These are phyloP conservation scores for Blepharisma stoltei DNA, from an alignment of 73 alveolate species.

Conservation along the genomic window DNA sequence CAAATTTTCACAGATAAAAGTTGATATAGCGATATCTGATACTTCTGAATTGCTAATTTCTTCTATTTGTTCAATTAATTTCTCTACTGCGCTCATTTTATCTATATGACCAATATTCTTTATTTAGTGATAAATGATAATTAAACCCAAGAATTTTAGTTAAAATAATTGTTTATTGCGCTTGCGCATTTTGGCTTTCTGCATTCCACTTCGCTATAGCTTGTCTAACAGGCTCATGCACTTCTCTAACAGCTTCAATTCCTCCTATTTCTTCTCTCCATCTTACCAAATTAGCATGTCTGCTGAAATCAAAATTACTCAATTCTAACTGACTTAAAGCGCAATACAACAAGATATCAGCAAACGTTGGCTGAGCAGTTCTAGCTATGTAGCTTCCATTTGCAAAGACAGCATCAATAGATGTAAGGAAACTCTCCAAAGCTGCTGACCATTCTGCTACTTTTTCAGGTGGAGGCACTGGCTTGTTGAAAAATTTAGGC, in stretches of 20 bases:
- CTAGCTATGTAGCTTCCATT: not conserved
- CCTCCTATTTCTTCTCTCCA: not conserved
- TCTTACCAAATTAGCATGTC: not conserved
- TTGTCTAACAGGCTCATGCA: not conserved
- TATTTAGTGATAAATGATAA: too few species aligned
- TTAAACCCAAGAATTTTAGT: too few species aligned
- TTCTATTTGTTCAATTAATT: too few species aligned
- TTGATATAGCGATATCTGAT: too few species aligned
- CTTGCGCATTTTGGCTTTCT: too few species aligned
- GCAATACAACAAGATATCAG: slow-evolving; percentile 14
- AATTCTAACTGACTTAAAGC: not conserved
- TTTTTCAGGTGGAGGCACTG: not conserved
- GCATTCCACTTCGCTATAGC: too few species aligned
- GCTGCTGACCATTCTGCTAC: not conserved
- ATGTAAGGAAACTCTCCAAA: not conserved
- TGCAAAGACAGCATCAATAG: not conserved
- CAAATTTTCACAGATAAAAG: too few species aligned
- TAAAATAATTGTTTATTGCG: too few species aligned
- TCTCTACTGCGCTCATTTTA: too few species aligned
- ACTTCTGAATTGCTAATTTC: too few species aligned
- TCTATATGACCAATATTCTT: too few species aligned
- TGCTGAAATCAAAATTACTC: not conserved
- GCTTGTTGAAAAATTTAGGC: not conserved
- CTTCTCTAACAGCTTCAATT: not conserved
- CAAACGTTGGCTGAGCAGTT: not conserved